Evolutionary conservation across 108 stramenopile genomes (phyloP).

Genomic region (Conticribra weissflogii): DNA sequence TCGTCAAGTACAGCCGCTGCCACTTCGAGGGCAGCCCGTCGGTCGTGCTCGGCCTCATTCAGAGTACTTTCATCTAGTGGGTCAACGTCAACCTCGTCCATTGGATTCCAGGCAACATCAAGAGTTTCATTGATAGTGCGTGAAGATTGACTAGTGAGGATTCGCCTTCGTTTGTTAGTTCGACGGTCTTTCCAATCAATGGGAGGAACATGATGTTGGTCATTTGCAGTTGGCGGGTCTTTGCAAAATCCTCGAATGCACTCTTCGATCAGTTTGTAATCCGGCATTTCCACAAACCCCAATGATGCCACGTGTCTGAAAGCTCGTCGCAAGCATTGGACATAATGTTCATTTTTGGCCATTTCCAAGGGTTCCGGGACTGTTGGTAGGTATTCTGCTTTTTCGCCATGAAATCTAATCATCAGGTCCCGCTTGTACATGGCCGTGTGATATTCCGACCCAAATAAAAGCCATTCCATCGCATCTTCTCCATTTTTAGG

Average conservation of each 20-base stretch:
- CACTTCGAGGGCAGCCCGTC: slow-evolving; percentile 51
- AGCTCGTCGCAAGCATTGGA: slow-evolving; percentile 62
- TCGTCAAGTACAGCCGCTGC: slow-evolving; percentile 50
- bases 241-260: slow-evolving; percentile 71
- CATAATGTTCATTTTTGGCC: slow-evolving; percentile 59
- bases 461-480: slow-evolving; percentile 67
- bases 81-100: slow-evolving; percentile 44
- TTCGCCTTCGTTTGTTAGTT: slow-evolving; percentile 29
- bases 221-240: slow-evolving; percentile 17
- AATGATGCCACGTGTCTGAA: slow-evolving; percentile 72
- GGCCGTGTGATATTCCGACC: slow-evolving; percentile 77
- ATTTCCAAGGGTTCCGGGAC: slow-evolving; percentile 67
- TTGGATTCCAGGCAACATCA: slow-evolving; percentile 40
- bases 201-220: slow-evolving; percentile 21
- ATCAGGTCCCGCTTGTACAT: slow-evolving; percentile 49
- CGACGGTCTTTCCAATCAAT: slow-evolving; percentile 51
- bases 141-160: slow-evolving; percentile 1
- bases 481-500: slow-evolving; percentile 53
- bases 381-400: slow-evolving; percentile 21
- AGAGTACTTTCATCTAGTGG: slow-evolving; percentile 36
- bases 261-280: slow-evolving; percentile 72
- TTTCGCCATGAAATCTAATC: slow-evolving; percentile 1
- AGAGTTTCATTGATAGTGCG: slow-evolving; percentile 23
- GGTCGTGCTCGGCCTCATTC: slow-evolving; percentile 50
- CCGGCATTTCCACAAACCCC: slow-evolving; percentile 69